Percentiles rank a stretch among this genome's conserved stretches.
These are phyloP conservation scores for Chlamydomonas asymmetrica DNA, from an alignment of 139 green algal genomes.

Conservation along the genomic window DNA sequence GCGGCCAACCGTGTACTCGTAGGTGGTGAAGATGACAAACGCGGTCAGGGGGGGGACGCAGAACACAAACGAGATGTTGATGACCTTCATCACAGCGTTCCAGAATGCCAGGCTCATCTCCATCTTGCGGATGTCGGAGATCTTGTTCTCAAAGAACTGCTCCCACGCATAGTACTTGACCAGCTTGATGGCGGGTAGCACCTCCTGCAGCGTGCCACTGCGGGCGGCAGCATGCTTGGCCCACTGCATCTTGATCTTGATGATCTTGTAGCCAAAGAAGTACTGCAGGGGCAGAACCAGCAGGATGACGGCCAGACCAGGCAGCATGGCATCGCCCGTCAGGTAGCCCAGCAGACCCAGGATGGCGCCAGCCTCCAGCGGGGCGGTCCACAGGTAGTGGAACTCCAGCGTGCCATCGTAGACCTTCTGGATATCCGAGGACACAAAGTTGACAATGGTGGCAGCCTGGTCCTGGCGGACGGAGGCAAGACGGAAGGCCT, in stretches of 20 bases:
- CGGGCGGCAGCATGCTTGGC: constrained; percentile 32
- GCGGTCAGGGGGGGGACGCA: constrained; percentile 41
- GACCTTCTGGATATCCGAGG: constrained; percentile 56
- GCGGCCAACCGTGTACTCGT: constrained; percentile 41
- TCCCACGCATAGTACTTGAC: constrained; percentile 67
- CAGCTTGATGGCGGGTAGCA: constrained; percentile 62
- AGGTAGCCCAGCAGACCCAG: constrained; percentile 52
- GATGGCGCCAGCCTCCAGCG: constrained; percentile 57
- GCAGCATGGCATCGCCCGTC: constrained; percentile 15
- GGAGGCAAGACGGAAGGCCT: constrained; percentile 52
- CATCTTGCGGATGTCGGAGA: constrained; percentile 19
- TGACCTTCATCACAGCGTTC: constrained; percentile 55
- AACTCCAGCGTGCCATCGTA: constrained; percentile 37
- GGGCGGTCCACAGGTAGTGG: constrained; percentile 65
- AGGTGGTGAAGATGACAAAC: constrained; percentile 51
- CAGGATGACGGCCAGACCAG: background rate
- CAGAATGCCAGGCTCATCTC: constrained; percentile 34
- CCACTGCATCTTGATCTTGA: constrained; percentile 57
- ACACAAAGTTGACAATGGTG: constrained; percentile 51
- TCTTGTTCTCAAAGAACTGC: constrained; percentile 52
- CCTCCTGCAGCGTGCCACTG: constrained; percentile 50
- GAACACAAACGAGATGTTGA: constrained; percentile 61
- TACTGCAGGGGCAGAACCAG: constrained; percentile 46
- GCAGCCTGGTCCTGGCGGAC: constrained; percentile 47
- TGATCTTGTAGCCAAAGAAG: constrained; percentile 61